Conservation (phyloP, 2,329 filamentous ascomycete species). For the Aspergillus vadensis region DNA sequence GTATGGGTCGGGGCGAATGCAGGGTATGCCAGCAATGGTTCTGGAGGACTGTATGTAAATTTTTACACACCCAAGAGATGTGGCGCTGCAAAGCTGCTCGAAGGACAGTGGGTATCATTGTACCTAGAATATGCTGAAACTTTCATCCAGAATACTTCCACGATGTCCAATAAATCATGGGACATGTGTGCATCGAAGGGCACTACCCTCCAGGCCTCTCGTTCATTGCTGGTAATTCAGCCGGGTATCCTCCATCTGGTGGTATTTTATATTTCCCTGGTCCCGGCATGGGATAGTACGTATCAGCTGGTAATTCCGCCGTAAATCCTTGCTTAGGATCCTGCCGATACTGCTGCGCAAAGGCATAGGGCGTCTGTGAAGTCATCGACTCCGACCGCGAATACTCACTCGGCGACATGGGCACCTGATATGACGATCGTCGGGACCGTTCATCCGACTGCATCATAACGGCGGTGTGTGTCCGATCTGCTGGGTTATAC, state of each 20-base stretch:
- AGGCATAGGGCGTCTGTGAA: not conserved
- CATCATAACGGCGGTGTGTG: not conserved
- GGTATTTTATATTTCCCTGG: not conserved
- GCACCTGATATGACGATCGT: slow-evolving; percentile 1
- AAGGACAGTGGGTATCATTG: not conserved
- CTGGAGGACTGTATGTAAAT: not conserved
- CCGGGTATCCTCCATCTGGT: not conserved
- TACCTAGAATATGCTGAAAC: not conserved
- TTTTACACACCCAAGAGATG: not conserved
- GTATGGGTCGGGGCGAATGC: fast-evolving
- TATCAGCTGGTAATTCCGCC: slow-evolving; percentile 6
- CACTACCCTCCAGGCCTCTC: not conserved
- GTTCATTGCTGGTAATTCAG: not conserved
- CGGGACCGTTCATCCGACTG: not conserved
- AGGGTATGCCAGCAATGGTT: not conserved
- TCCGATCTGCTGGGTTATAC: slow-evolving; percentile 8
- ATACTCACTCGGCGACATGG: not conserved
- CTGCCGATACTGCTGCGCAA: not conserved
- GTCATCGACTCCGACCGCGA: not conserved
- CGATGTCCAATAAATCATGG: too few relatives aligned
- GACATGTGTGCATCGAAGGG: too few relatives aligned
- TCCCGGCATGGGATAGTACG: not conserved
- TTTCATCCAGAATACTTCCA: too few relatives aligned
- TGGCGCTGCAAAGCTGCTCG: not conserved
- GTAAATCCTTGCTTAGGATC: not conserved